phyloP scores from a whole-genome alignment of 768 basidiomycete genomes.

The Mycena belliarum region DNA sequence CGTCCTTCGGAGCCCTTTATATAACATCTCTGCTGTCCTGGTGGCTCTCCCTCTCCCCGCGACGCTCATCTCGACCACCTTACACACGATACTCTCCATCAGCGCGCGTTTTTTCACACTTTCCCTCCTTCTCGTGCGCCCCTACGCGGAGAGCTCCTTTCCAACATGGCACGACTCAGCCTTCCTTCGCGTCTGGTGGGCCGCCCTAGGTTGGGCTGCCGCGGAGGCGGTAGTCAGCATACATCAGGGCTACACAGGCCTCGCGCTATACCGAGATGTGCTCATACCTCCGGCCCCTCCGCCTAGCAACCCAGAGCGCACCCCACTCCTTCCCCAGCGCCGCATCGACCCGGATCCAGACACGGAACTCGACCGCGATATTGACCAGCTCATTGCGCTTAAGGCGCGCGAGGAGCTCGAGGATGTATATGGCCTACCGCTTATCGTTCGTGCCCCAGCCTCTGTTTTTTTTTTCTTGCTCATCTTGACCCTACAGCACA shows the following conservation, averaged over 20 bases:
- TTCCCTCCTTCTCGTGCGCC: conserved; percentile 52
- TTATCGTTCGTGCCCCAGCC: conserved; percentile 57
- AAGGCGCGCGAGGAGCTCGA: conserved; percentile 77
- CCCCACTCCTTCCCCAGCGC: conserved; percentile 10
- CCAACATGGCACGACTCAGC: conserved; percentile 58
- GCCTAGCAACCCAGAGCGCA: conserved; percentile 30
- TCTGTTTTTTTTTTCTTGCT: neutral
- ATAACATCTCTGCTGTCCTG: conserved; percentile 33
- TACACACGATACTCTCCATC: conserved; percentile 54
- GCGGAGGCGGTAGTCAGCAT: conserved; percentile 68
- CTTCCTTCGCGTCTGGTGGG: conserved; percentile 75
- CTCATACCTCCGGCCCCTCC: conserved; percentile 48
- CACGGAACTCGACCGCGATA: conserved; percentile 56
- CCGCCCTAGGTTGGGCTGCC: conserved; percentile 73
- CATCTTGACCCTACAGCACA: conserved; percentile 45
- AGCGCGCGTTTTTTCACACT: conserved; percentile 56
- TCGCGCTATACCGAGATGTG: conserved; percentile 68
- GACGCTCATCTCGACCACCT: conserved; percentile 38
- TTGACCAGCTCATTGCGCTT: conserved; percentile 63
- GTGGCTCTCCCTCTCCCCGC: conserved; percentile 33
- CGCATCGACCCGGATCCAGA: conserved; percentile 8
- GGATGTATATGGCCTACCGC: conserved; percentile 76
- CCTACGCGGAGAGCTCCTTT: conserved; percentile 38
- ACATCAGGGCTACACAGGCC: conserved; percentile 68
- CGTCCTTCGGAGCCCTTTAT: conserved; percentile 52